Evolutionary conservation across 768 basidiomycete genomes (phyloP).

Genomic region (Obba rivulosa): DNA sequence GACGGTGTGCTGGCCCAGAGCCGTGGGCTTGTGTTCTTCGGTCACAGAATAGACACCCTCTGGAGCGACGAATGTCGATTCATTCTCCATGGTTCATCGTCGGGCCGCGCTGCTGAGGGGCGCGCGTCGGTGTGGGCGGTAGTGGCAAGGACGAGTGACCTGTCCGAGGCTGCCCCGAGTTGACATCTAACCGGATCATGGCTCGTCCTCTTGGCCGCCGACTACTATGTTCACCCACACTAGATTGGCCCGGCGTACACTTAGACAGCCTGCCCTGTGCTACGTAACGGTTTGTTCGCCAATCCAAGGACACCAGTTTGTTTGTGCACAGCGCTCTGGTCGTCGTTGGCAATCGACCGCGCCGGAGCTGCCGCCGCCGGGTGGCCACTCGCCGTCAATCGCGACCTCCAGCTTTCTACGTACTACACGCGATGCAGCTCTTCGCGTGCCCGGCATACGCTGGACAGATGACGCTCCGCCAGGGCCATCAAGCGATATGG

Average conservation of each 20-base stretch:
- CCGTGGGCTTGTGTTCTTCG: constrained; percentile 73
- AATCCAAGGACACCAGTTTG: too few species aligned
- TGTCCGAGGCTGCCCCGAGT: constrained; percentile 13
- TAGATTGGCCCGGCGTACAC: constrained; percentile 10
- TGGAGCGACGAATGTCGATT: constrained; percentile 80
- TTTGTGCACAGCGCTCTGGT: not conserved
- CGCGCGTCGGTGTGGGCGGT: constrained; percentile 12
- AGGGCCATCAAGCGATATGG: constrained; percentile 36
- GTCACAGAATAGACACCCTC: constrained; percentile 88
- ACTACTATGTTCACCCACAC: constrained; percentile 21
- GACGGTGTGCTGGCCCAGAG: constrained; percentile 34
- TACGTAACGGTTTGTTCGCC: constrained; percentile 4
- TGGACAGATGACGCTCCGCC: constrained; percentile 62
- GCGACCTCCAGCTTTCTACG: constrained; percentile 63
- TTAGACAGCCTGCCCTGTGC: constrained; percentile 9
- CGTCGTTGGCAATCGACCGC: constrained; percentile 49
- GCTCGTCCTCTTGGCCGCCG: constrained; percentile 10
- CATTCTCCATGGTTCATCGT: constrained; percentile 63
- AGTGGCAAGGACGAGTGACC: constrained; percentile 15
- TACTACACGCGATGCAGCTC: constrained; percentile 59
- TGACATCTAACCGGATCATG: constrained; percentile 24
- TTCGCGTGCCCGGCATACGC: constrained; percentile 67
- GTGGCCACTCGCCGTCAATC: constrained; percentile 70
- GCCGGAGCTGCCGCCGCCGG: constrained; percentile 67
- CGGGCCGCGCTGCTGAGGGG: constrained; percentile 11